A percentile compares a stretch with the other conserved stretches of the same genome.
phyloP scores from a whole-genome alignment of 805 yeast genomes.

The Pichia pseudocactophila region DNA sequence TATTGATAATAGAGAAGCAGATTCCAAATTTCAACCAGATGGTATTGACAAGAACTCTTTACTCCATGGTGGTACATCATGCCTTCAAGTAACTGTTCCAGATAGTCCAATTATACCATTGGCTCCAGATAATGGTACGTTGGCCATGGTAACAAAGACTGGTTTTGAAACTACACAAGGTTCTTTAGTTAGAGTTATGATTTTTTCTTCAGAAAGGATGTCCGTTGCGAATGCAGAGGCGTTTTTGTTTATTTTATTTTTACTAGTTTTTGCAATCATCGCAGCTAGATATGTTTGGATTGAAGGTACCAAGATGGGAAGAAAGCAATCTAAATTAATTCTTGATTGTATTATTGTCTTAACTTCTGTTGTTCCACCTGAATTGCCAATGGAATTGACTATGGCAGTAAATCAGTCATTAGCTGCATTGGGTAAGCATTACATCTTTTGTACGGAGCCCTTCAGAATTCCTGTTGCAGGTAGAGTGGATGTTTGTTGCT shows the following conservation, averaged over 20 bases:
- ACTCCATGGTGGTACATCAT: constrained; percentile 93
- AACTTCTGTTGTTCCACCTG: constrained; percentile 98
- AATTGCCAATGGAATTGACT: constrained; percentile 96
- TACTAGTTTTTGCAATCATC: constrained; percentile 83
- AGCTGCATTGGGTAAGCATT: constrained; percentile 77
- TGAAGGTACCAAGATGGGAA: constrained; percentile 93
- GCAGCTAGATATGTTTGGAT: constrained; percentile 98
- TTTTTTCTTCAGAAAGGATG: constrained; percentile 91
- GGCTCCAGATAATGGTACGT: constrained; percentile 88
- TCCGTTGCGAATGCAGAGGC: constrained; percentile 95
- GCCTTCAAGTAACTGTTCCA: constrained; percentile 80
- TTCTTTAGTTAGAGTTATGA: constrained; percentile 93
- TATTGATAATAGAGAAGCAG: constrained; percentile 67
- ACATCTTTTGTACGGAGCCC: constrained; percentile 95
- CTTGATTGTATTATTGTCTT: constrained; percentile 92
- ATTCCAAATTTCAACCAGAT: constrained; percentile 61
- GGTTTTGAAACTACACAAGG: constrained; percentile 99
- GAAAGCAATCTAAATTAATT: constrained; percentile 86
- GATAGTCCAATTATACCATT: constrained; percentile 39
- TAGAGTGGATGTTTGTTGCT: constrained; percentile 95
- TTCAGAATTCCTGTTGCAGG: constrained; percentile 98
- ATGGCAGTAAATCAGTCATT: constrained; percentile 94
- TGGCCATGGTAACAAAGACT: constrained; percentile 83
- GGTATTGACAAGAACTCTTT: constrained; percentile 84
- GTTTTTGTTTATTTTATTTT: constrained; percentile 80